Conservation (phyloP, 2,329 filamentous ascomycete genomes). For the Aspergillus sp. region DNA sequence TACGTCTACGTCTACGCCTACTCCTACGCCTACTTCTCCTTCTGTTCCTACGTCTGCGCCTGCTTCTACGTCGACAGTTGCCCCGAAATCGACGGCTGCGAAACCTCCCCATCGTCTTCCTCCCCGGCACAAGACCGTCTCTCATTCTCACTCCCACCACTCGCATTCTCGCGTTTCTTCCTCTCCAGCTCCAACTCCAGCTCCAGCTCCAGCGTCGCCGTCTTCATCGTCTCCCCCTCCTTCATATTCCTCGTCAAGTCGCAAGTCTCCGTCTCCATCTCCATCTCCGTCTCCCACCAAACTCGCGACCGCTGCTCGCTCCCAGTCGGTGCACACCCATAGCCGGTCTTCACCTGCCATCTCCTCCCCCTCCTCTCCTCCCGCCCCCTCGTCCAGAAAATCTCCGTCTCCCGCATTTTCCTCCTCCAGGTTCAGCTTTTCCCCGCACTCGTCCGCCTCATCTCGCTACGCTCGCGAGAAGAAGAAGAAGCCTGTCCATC, state of each 20-base stretch:
- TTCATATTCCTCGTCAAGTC: too few species aligned
- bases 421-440: slow-evolving; percentile 27
- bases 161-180: not conserved
- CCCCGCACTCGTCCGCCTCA: slow-evolving; percentile 6
- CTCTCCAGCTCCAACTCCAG: not conserved
- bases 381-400: slow-evolving; percentile 6
- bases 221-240: not conserved
- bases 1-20: too few species aligned
- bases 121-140: not conserved
- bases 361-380: not conserved
- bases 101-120: slow-evolving; percentile 1
- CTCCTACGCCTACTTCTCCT: too few species aligned
- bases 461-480: slow-evolving; percentile 34
- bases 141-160: not conserved
- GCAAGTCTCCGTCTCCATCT: too few species aligned
- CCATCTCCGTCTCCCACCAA: not conserved
- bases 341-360: too few species aligned
- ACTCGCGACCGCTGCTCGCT: not conserved
- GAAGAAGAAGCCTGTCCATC: slow-evolving; percentile 75
- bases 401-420: slow-evolving; percentile 17
- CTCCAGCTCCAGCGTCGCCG: not conserved
- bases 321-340: not conserved
- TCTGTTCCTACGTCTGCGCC: not conserved
- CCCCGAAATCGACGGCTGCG: not conserved
- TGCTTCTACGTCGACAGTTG: not conserved